Percentiles rank a stretch among this genome's conserved stretches.
These are phyloP conservation scores for Oryza brachyantha DNA, from an alignment of 176 grass and related monocot genomes.

Conservation along the genomic window DNA sequence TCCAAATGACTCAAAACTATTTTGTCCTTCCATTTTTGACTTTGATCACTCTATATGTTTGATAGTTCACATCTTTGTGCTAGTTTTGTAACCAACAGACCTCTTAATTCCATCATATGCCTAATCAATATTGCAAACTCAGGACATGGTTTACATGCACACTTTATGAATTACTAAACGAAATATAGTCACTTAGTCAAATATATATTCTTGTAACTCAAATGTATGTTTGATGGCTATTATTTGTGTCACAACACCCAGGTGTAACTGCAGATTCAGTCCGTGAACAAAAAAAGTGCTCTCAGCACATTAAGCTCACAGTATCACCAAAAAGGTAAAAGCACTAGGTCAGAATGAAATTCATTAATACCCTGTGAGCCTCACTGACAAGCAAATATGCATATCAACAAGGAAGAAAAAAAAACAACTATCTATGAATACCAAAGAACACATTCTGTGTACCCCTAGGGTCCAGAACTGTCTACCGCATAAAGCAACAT, in stretches of 20 bases:
- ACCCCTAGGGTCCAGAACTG: neutral
- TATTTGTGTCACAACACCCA: neutral
- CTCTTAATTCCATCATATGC: neutral
- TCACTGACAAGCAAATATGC: neutral
- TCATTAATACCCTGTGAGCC: neutral
- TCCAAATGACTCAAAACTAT: neutral
- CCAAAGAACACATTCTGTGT: neutral
- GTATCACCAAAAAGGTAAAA: constrained; percentile 7
- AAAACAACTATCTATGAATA: constrained; percentile 17
- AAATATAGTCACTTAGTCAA: neutral
- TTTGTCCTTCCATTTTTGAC: neutral
- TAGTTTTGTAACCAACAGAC: neutral
- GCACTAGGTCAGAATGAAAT: neutral
- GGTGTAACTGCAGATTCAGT: neutral
- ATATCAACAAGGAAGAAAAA: constrained; percentile 1
- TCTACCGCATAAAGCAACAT: neutral
- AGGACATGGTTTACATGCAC: neutral
- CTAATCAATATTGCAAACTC: neutral
- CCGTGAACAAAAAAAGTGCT: neutral
- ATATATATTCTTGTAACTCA: neutral
- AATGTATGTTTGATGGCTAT: neutral
- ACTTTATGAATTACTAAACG: neutral
- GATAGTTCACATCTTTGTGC: neutral
- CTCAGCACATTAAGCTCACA: neutral
- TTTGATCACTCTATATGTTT: neutral